phyloP scores from a whole-genome alignment of 2,329 filamentous ascomycete genomes.

The Tolypocladium ophioglossoides region DNA sequence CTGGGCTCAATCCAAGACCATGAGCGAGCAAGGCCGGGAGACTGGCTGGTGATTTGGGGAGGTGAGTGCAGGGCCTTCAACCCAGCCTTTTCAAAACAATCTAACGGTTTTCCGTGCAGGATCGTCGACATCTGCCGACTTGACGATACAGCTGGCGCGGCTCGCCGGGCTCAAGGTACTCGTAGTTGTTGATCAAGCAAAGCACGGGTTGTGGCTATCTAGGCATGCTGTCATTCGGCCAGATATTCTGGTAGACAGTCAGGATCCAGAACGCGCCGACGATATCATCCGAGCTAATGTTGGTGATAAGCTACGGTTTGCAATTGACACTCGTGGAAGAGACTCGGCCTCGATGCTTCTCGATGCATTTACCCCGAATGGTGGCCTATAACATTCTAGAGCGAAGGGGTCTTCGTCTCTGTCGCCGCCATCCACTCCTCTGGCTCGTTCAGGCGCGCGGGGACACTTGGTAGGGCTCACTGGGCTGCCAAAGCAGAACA shows the following conservation, averaged over 20 bases:
- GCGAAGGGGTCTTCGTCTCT: not conserved
- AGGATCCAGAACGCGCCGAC: constrained; percentile 50
- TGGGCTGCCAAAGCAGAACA: constrained; percentile 47
- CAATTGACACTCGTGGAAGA: constrained; percentile 53
- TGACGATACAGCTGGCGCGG: constrained; percentile 56
- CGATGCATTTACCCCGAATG: no score
- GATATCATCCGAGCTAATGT: constrained; percentile 49
- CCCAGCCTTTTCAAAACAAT: no score
- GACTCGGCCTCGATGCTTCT: constrained; percentile 38
- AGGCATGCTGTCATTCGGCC: constrained; percentile 28
- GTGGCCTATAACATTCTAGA: no score
- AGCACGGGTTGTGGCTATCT: constrained; percentile 47
- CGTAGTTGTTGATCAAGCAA: constrained; percentile 52
- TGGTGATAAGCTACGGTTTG: constrained; percentile 47
- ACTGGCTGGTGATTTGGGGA: constrained; percentile 64
- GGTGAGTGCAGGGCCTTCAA: constrained; percentile 34
- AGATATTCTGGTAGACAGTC: constrained; percentile 56
- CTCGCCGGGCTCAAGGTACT: constrained; percentile 52
- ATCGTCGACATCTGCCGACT: constrained; percentile 55
- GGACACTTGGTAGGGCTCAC: constrained; percentile 54
- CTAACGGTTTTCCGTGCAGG: constrained; percentile 19
- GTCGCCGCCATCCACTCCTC: constrained; percentile 28
- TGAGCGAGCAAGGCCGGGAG: constrained; percentile 45
- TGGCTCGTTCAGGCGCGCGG: not conserved
- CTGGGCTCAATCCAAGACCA: constrained; percentile 35